Percentiles rank a stretch among this genome's conserved stretches.
phyloP scores from a whole-genome alignment of 352 stramenopile genomes.

The Globisporangium recalcitrans region DNA sequence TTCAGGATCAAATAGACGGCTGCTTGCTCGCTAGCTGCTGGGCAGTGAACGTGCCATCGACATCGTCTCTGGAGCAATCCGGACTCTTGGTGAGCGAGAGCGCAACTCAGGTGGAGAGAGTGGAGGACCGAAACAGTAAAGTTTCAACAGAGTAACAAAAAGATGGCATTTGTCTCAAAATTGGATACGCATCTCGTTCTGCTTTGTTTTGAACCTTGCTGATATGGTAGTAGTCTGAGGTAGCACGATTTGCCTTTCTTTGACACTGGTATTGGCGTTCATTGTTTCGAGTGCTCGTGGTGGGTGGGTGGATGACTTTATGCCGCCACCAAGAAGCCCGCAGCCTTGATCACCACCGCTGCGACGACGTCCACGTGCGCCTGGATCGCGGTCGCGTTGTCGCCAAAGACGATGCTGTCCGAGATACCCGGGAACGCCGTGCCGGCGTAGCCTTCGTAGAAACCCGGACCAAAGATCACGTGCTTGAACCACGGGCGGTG shows the following conservation, averaged over 20 bases:
- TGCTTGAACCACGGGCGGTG: constrained; percentile 57
- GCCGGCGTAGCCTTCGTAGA: constrained; percentile 51
- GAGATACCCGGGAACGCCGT: constrained; percentile 46
- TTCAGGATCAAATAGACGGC: no score
- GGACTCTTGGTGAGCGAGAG: no score
- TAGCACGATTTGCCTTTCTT: no score
- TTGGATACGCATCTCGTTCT: neutral
- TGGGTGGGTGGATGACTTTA: neutral
- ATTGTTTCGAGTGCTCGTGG: no score
- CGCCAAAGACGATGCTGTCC: constrained; percentile 40
- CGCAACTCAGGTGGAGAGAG: no score
- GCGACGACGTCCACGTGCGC: constrained; percentile 41
- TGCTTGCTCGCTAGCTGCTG: no score
- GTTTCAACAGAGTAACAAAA: neutral
- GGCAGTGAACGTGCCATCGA: no score
- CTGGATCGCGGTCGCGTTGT: constrained; percentile 32
- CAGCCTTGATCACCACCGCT: constrained; percentile 26
- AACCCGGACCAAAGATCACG: constrained; percentile 51
- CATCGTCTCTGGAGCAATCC: no score
- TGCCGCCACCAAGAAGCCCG: constrained; percentile 12
- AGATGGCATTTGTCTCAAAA: neutral
- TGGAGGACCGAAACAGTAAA: neutral
- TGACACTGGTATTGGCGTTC: no score
- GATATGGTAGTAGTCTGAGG: no score
- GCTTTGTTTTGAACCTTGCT: no score